Evolutionary conservation across 352 stramenopile genomes (phyloP), one percentile per base, ranked within the genome.

Genomic region (Pythium utonaiense): DNA sequence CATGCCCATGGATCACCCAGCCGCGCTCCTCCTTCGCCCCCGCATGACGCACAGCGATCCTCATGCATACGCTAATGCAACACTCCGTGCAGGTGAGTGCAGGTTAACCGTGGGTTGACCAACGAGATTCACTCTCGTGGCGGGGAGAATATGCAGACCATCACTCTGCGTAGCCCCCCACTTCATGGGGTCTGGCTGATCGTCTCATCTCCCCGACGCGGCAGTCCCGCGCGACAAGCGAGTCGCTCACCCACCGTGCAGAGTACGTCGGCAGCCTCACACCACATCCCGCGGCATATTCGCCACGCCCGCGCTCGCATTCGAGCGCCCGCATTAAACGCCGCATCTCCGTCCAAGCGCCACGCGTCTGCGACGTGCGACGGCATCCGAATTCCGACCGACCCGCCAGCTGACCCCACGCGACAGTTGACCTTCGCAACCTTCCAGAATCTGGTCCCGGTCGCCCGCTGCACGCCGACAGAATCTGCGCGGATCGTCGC

Each of bases 91-190:
- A 9, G 5, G 9, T 33, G 28, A 33, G 5, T 33, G 28, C 5
- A 9, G 28, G 28, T 33, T 33, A 33, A 10, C 5, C 28, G 5
- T 22, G 44, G 22, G 7, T 30, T 22, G 13, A 9, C 30, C 27
- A 48, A 17, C 17, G 56, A 63, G 47, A 51, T 63, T 56, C 56
- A 63, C 56, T 63, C 56, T 41, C 33, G 19, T 8, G 22, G 19
- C 24, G 27, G 41, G 30, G 52, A 58, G 44, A 61, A 22, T 24
- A 36, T 40, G 41, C 33, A n/a, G 56, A 63, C 56, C 56, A 47
- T 55, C 56, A 63, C 47, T 63, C 40, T 63, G 56, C 33, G 13
- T 24, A 30, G 27, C 52, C 22, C 42, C 52, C 41, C 52, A 48
- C 52, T 40, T 27, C 25, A 41, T 62, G 55, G 28, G 28, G 28